phyloP scores from a whole-genome alignment of 139 green algal genomes.

The Chlamydomonas sp. region DNA sequence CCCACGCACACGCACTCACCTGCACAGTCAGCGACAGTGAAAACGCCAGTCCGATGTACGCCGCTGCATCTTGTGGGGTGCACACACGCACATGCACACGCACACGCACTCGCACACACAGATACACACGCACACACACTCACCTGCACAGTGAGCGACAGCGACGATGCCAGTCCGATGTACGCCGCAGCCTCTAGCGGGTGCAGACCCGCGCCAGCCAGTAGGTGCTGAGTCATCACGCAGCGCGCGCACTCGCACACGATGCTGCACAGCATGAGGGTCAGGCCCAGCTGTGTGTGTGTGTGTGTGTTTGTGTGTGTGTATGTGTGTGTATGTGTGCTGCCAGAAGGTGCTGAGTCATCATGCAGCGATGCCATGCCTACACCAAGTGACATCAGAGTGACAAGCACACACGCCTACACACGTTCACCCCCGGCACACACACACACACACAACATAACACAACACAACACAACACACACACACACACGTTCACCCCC shows the following conservation, averaged over 20 bases:
- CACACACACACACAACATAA: no score
- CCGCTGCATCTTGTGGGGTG: no score
- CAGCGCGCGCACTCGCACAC: conserved; percentile 56
- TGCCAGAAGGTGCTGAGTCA: neutral
- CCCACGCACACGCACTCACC: neutral
- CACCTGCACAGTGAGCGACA: conserved; percentile 53
- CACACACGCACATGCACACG: neutral
- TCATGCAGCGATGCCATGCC: neutral
- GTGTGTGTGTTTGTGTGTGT: neutral
- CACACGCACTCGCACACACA: neutral
- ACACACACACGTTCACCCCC: no score
- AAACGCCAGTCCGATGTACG: no score
- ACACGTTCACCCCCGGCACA: neutral
- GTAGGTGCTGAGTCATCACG: conserved; percentile 74
- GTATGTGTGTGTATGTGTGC: neutral
- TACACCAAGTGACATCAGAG: neutral
- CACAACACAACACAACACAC: no score
- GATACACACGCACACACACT: conserved; percentile 1
- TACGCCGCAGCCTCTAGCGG: conserved; percentile 68
- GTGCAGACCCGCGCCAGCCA: conserved; percentile 57
- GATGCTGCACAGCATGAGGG: conserved; percentile 63
- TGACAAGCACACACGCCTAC: neutral
- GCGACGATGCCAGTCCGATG: conserved; percentile 57
- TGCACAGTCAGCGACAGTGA: no score
- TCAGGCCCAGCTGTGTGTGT: conserved; percentile 38